phyloP scores from a whole-genome alignment of 768 basidiomycete genomes.

The Tricholoma furcatifolium region DNA sequence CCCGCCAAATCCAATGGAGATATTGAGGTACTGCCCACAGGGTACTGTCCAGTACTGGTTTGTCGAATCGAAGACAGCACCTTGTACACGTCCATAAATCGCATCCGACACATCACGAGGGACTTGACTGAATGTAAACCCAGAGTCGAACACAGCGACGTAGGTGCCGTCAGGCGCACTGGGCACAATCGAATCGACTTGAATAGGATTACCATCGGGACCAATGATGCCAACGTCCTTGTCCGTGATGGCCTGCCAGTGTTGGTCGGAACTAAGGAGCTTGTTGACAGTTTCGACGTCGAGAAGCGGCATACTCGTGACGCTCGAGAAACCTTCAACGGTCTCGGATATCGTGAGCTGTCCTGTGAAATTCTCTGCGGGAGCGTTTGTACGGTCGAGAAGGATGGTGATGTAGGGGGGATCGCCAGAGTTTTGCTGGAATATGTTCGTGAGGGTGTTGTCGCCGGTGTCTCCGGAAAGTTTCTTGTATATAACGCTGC shows the following conservation, averaged over 20 bases:
- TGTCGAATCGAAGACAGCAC: slow-evolving; percentile 59
- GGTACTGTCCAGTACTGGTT: slow-evolving; percentile 71
- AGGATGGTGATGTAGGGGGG: slow-evolving; percentile 69
- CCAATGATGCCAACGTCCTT: slow-evolving; percentile 66
- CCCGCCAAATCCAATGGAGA: slow-evolving; percentile 74
- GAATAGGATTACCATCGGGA: slow-evolving; percentile 67
- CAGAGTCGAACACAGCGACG: slow-evolving; percentile 74
- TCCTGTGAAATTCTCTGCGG: slow-evolving; percentile 50
- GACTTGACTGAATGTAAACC: slow-evolving; percentile 69
- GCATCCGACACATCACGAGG: slow-evolving; percentile 74
- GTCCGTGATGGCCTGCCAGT: slow-evolving; percentile 78
- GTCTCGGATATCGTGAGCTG: slow-evolving; percentile 70
- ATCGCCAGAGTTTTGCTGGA: slow-evolving; percentile 52
- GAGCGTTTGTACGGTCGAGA: slow-evolving; percentile 59
- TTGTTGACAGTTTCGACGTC: slow-evolving; percentile 63
- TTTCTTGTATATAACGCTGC: slow-evolving; percentile 61
- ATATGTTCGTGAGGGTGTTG: slow-evolving; percentile 63
- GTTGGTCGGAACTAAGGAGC: slow-evolving; percentile 60
- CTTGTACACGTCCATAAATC: slow-evolving; percentile 77
- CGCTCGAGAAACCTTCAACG: slow-evolving; percentile 58
- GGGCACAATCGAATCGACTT: slow-evolving; percentile 64
- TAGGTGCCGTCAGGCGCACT: slow-evolving; percentile 61
- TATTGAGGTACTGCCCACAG: slow-evolving; percentile 68
- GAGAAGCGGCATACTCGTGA: slow-evolving; percentile 62
- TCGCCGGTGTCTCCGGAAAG: slow-evolving; percentile 50